Evolutionary conservation across 2,329 filamentous ascomycete species (phyloP), one percentile per base, ranked within the genome.

Genomic region (Amylocarpus encephaloides): DNA sequence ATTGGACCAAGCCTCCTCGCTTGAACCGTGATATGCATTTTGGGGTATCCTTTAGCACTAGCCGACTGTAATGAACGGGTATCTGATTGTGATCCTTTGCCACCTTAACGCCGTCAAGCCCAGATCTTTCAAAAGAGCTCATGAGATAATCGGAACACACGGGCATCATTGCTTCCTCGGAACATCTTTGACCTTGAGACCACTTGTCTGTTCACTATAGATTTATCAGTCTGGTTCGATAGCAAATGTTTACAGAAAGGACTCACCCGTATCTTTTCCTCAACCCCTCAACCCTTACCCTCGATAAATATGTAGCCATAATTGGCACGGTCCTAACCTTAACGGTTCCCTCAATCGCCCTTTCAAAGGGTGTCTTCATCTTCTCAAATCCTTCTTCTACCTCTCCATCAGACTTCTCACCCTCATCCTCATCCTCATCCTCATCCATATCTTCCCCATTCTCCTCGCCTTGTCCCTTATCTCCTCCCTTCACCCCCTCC

Each of bases 251-350:
- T 6, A 29, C 13, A 22, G 22, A 33, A 34, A 39, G 47, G 44
- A 58, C 64, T 52, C 52, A 66, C 64, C 62, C 60, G 54, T 60
- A 62, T 12, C 51, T 71, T 29, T 63, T 69, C 55, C 71, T 78
- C 43, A 88, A 64, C 55, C 80, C 77, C 15, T 76, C 73, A 32
- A 87, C 66, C 11, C 77, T 67, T 12, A 67, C 66, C 22, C 70
- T 65, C 0, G 80, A 79, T 13, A 88, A 64, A 56, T 84, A 82
- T 18, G 85, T 68, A 53, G 76, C 79, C 72, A 88, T 69, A 36
- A 79, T 73, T 13, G 77, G 77, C 46, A 75, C 66, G 18, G 67
- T 71, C 53, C 71, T 70, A 53, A 71, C 64, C 18, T 71, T 69
- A n/a, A 68, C 67, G 36, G 62, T 70, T 26, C 74, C 73, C 57